These are phyloP conservation scores for Ceraceosorus guamensis DNA, from an alignment of 1,284 basidiomycete genomes.

Conservation along the genomic window DNA sequence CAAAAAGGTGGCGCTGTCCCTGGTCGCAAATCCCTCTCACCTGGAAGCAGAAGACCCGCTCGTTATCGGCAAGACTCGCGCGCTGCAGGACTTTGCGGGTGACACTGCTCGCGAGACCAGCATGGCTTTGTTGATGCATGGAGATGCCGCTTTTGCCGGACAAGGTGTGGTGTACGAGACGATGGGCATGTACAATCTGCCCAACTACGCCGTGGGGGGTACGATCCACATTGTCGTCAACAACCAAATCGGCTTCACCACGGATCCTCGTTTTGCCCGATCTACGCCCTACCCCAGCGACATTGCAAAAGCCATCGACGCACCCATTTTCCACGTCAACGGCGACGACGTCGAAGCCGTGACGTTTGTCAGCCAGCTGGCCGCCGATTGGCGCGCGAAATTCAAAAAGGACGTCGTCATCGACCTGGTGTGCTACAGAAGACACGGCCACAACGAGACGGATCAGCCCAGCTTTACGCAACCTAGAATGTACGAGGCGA, in stretches of 20 bases:
- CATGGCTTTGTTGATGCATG: conserved; percentile 92
- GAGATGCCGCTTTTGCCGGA: conserved; percentile 96
- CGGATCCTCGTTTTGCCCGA: conserved; percentile 91
- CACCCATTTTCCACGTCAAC: conserved; percentile 99
- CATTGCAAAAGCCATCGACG: conserved; percentile 95
- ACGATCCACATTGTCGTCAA: conserved; percentile 98
- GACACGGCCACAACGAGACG: conserved; percentile 98
- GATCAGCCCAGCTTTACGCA: conserved; percentile 99
- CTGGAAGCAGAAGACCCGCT: conserved; percentile 95
- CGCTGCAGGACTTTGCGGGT: conserved; percentile 87
- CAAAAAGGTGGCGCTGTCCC: conserved; percentile 92
- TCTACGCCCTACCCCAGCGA: conserved; percentile 99
- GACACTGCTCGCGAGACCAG: conserved; percentile 57
- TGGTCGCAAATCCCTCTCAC: conserved; percentile 98
- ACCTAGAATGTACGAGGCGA: conserved; percentile 96
- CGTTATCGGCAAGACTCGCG: conserved; percentile 94
- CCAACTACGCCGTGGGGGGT: conserved; percentile 91
- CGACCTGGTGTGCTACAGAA: conserved; percentile 97
- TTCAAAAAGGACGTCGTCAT: conserved; percentile 99
- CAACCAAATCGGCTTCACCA: conserved; percentile 99
- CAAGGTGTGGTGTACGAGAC: conserved; percentile 99
- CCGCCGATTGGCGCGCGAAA: conserved; percentile 94
- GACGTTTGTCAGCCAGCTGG: conserved; percentile 86
- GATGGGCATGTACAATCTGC: conserved; percentile 95
- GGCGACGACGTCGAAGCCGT: conserved; percentile 98